Evolutionary conservation across 176 grass and related monocot species (phyloP), one percentile per base, ranked within the genome.

Genomic region (Triticum dicoccoides): DNA sequence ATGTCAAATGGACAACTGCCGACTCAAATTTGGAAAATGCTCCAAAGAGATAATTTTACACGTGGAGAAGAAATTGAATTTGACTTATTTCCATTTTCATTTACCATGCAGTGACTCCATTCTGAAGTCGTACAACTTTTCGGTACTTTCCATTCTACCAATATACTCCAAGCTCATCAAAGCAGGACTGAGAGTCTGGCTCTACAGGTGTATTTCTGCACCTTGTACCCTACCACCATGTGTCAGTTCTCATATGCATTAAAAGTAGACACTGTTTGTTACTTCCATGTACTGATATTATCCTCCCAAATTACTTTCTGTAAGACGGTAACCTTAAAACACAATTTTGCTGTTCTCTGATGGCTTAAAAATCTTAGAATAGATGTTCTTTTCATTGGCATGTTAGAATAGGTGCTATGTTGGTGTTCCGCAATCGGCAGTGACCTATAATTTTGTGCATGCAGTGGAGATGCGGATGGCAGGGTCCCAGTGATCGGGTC

Each of bases 401-500:
- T 59, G 47, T 35, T 44, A 21, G 5, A 62, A 27, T 78, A 79
- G 65, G 61, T 83, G 21, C 23, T 23, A 78, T 44, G 33, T 80
- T 69, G 47, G 8, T 65, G 54, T 14, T 34, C 13, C 38, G 14
- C 3, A 27, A 1, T 83, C 25, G 64, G 14, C 8, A 27, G 1
- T 83, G 27, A 61, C 37, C 51, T 44, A 72, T 15, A 78, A 58
- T 41, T 74, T 25, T 87, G 25, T 67, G 5, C 23, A 72, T 91
- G 85, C 84, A 95, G 91, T 88, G 93, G 93, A 41, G 96, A 98
- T 93, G 80, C 86, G 81, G 93, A 98, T 79, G 96, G 93, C 79
- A 95, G 96, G 84, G 93, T 98, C 66, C 96, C 93, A 1, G 91
- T 95, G 63, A 98, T 98, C 23, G 93, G 96, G 65, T 95, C 96